A percentile compares a stretch with the other conserved stretches of the same genome.
Evolutionary conservation across 805 yeast genomes (phyloP).

Genomic region (Candida vaughaniae): DNA sequence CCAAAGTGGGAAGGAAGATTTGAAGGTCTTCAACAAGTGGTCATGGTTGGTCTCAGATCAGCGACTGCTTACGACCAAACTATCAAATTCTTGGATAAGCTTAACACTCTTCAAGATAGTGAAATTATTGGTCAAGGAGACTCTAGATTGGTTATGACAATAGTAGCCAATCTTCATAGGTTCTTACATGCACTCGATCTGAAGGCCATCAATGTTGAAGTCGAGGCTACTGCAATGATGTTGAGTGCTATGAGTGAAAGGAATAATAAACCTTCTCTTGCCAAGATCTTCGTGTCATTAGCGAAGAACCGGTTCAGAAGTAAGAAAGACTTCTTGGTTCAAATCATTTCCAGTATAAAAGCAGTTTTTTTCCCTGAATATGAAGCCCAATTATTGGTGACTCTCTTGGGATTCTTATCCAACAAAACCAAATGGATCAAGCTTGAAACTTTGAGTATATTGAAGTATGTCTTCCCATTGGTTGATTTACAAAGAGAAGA

Average conservation of each 20-base stretch:
- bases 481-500: constrained; percentile 76
- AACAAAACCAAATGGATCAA: constrained; percentile 80
- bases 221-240: constrained; percentile 39
- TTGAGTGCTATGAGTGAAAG: constrained; percentile 61
- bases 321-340: constrained; percentile 85
- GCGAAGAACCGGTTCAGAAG: constrained; percentile 80
- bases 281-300: constrained; percentile 74
- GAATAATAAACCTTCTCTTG: constrained; percentile 54
- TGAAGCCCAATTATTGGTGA: constrained; percentile 71
- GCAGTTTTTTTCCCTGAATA: constrained; percentile 68
- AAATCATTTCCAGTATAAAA: constrained; percentile 70
- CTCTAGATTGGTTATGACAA: constrained; percentile 65
- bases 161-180: constrained; percentile 79
- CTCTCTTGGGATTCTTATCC: constrained; percentile 74
- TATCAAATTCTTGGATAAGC: constrained; percentile 66
- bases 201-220: constrained; percentile 47
- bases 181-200: constrained; percentile 75
- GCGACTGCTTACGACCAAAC: constrained; percentile 77
- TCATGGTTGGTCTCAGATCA: constrained; percentile 82
- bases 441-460: constrained; percentile 70
- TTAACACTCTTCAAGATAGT: constrained; percentile 66
- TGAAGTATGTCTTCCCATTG: constrained; percentile 71
- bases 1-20: constrained; percentile 94
- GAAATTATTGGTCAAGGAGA: constrained; percentile 75
- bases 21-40: constrained; percentile 79